Conservation (phyloP, 2,329 filamentous ascomycete species). For the Fusarium goolgardi region DNA sequence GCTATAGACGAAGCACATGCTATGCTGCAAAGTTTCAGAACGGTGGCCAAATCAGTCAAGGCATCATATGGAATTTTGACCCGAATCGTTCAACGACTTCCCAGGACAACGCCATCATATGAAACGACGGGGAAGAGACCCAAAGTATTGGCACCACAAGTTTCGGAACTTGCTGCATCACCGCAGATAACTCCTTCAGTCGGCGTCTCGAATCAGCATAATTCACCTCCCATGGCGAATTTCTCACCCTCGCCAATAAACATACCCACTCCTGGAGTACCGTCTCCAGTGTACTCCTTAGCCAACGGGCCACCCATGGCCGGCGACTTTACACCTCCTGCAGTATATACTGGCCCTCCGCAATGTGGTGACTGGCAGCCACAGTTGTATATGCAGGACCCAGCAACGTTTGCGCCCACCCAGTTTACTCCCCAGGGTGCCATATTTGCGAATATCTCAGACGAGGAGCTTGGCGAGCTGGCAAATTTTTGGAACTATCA, state of each 20-base stretch:
- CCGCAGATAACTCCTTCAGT: conserved; percentile 12
- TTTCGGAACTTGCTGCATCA: conserved; percentile 4
- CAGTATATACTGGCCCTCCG: conserved; percentile 13
- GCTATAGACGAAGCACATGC: conserved; percentile 53
- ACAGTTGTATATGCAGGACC: conserved; percentile 23
- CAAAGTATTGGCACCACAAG: conserved; percentile 16
- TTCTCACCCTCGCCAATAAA: conserved; percentile 10
- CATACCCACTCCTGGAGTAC: conserved; percentile 3
- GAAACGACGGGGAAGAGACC: conserved; percentile 13
- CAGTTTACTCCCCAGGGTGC: conserved; percentile 26
- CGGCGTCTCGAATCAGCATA: conserved; percentile 2
- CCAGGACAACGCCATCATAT: conserved; percentile 41
- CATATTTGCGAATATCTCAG: conserved; percentile 47
- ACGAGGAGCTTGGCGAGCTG: conserved; percentile 51
- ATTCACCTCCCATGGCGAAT: conserved; percentile 12
- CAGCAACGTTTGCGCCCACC: conserved; percentile 9
- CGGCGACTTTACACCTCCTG: conserved; percentile 1
- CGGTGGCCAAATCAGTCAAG: conserved; percentile 49
- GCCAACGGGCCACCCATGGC: conserved; percentile 1
- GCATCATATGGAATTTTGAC: conserved; percentile 50
- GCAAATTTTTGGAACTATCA: conserved; percentile 52
- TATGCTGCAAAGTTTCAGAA: conserved; percentile 50
- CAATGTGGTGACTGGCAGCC: conserved; percentile 32
- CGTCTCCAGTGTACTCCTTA: conserved; percentile 23
- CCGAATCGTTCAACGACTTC: conserved; percentile 48